Base-by-base conservation (phyloP, 345 rosid genomes). In the Microthlaspi erraticum region DNA sequence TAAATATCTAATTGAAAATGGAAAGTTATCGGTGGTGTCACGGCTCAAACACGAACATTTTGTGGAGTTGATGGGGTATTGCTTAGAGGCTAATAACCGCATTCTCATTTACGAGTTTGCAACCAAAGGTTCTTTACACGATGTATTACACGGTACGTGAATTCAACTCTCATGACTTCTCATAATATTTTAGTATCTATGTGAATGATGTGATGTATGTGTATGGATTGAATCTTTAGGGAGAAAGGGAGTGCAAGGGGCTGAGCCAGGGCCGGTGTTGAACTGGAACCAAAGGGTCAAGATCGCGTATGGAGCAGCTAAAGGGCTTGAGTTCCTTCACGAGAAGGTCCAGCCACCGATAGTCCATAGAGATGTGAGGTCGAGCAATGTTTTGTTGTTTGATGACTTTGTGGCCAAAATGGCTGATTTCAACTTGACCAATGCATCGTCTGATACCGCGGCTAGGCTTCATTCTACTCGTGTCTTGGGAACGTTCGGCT, bases 401-500 rank as follows among this genome's bases (percentile, higher is more conserved):
- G 89, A 95, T 41, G 94, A 88, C 61, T 95, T 90, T 72, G 45
- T 64, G 17, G 69, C 97, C 33, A 95, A 92, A 82, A 87, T 95
- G 53, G 98, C 97, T 0, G 98, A 95, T 83, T 95, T 95, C 79
- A 95, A 86, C 83, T 70, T 90, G 81, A 84, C 98, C 38, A 95
- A 79, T 63, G 96, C 88, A 37, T 84, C 96, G 8, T 90, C 99
- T 3, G 99, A 95, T 48, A 83, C 94, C 0, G 90, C 96, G 10
- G 97, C 97, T 14, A 87, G 98, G 33, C 83, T 95, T 77, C 99
- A 95, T 67, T 92, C 98, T 0, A 95, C 99, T 36, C 83, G 99
- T 70, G 98, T 95, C 65, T 75, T 92, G 80, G 99, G 99, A 70
- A 95, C 99, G 18, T 95, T 95, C 38, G 99, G 99, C 10, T 95